A percentile compares a stretch with the other conserved stretches of the same genome.
Evolutionary conservation across 2,329 filamentous ascomycete species (phyloP).

Genomic region (Talaromyces sp.): DNA sequence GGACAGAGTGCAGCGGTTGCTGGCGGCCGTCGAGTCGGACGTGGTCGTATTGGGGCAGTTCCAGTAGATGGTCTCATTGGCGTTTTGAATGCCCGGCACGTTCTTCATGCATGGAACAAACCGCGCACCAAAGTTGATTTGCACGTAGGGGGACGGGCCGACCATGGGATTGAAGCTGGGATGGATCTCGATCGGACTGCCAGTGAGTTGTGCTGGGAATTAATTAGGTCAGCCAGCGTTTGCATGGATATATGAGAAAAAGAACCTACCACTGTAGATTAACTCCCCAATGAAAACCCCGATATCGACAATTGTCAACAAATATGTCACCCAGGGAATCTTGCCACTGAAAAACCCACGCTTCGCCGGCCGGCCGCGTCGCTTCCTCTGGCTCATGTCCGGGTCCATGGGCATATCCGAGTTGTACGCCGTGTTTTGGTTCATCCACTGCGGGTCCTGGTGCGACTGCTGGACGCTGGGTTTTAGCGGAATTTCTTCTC

Average conservation of each 20-base stretch:
- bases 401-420: conserved; percentile 19
- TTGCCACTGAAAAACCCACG: conserved; percentile 49
- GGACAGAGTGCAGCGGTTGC: conserved; percentile 64
- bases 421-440: conserved; percentile 44
- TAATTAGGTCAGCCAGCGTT: not conserved
- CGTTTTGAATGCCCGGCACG: conserved; percentile 36
- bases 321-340: conserved; percentile 75
- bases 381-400: conserved; percentile 13
- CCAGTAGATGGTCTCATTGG: conserved; percentile 45
- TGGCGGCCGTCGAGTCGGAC: conserved; percentile 42
- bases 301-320: conserved; percentile 70
- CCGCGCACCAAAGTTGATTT: conserved; percentile 95
- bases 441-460: conserved; percentile 32
- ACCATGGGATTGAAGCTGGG: conserved; percentile 96
- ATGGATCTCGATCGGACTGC: conserved; percentile 62
- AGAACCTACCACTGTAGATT: conserved; percentile 69
- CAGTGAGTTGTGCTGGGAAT: conserved; percentile 57
- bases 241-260: not conserved
- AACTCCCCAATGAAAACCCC: conserved; percentile 86
- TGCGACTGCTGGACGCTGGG: conserved; percentile 26
- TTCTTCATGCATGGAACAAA: conserved; percentile 95
- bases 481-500: conserved; percentile 39
- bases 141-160: conserved; percentile 79
- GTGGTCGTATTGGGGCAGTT: conserved; percentile 77
- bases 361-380: conserved; percentile 13